Percentiles rank a stretch among this genome's conserved stretches.
Conservation (phyloP, 2,329 filamentous ascomycete species). For the Corinectria fuckeliana region DNA sequence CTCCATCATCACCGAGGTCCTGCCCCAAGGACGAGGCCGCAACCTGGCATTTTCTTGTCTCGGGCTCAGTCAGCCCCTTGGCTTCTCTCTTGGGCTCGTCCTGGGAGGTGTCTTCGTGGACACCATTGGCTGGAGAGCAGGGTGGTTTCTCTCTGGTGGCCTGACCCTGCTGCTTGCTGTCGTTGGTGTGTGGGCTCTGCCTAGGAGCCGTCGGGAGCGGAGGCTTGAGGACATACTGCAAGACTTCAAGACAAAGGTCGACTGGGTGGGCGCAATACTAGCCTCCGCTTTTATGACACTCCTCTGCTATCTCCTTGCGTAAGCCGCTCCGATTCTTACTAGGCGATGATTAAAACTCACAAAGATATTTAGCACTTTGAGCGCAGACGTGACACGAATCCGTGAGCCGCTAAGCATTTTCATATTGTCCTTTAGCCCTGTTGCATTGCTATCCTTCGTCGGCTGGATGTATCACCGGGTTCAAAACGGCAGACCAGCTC, state of each 20-base stretch:
- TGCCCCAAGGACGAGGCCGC: constrained; percentile 43
- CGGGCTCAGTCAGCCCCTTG: constrained; percentile 54
- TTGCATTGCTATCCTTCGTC: constrained; percentile 56
- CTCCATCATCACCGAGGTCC: constrained; percentile 41
- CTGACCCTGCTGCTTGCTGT: constrained; percentile 46
- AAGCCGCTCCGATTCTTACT: constrained; percentile 32
- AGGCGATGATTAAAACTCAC: not conserved
- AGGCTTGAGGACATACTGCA: constrained; percentile 31
- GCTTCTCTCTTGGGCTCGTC: constrained; percentile 58
- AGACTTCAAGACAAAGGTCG: constrained; percentile 49
- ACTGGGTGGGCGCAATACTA: constrained; percentile 60
- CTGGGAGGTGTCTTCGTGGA: constrained; percentile 56
- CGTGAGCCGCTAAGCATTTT: constrained; percentile 51
- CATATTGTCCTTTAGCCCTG: constrained; percentile 51
- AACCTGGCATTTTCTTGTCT: constrained; percentile 53
- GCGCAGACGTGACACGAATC: constrained; percentile 49
- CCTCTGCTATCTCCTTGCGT: constrained; percentile 62
- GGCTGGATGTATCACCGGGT: constrained; percentile 61
- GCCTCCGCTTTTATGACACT: constrained; percentile 54
- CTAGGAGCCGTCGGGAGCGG: constrained; percentile 35
- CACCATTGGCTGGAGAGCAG: constrained; percentile 54
- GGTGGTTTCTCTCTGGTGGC: constrained; percentile 50
- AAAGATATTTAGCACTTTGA: constrained; percentile 39
- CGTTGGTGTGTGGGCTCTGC: constrained; percentile 46
- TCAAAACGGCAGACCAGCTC: constrained; percentile 52